Base-by-base conservation (phyloP, 352 stramenopile genomes). In the Globisporangium iwayamae region DNA sequence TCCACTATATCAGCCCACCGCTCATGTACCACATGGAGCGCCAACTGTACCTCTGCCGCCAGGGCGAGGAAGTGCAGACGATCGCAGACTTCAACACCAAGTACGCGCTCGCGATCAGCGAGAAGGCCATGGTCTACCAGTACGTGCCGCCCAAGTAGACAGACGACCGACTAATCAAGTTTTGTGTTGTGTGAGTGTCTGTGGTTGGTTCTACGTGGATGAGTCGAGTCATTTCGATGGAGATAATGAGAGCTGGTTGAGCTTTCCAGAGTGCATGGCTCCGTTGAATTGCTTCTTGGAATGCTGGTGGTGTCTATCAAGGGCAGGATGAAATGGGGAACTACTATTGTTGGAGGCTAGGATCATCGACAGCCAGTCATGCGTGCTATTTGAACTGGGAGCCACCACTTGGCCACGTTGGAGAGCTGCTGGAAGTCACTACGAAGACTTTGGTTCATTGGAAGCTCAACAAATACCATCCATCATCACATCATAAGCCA, bases 21-120 rank as follows among this genome's bases (percentile, higher is more conserved):
- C 70, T 91, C 50, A 94, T 94, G 85, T 89, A 88, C 63, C 83
- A 94, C 68, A 68, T 91, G 13, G 85, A 94, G 65, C 74, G 81
- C 10, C 73, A 72, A 14, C 69, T 94, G 0, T 93, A 93, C 67
- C 65, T 81, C 18, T 94, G 85, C 66, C 85, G 85, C 45, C 57
- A 71, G 50, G 70, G 55, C 51, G 77, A 85, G 16, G 71, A 85
- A 22, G 62, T 90, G 1, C 62, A 60, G 4, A 66, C 82, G 16
- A 61, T 90, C 16, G 63, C 63, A 39, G 70, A 66, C 30, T 90
- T 88, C 56, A 92, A 92, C 47, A 55, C 72, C 14, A 78, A 79
- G 55, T 89, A 81, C 56, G 36, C 70, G 1, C 72, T 90, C 41
- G 71, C 69, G 32, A 72, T 92, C 47, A 68, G 74, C 13, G 67